Conservation (phyloP, 2,329 filamentous ascomycete species). For the Volutella citrinella region DNA sequence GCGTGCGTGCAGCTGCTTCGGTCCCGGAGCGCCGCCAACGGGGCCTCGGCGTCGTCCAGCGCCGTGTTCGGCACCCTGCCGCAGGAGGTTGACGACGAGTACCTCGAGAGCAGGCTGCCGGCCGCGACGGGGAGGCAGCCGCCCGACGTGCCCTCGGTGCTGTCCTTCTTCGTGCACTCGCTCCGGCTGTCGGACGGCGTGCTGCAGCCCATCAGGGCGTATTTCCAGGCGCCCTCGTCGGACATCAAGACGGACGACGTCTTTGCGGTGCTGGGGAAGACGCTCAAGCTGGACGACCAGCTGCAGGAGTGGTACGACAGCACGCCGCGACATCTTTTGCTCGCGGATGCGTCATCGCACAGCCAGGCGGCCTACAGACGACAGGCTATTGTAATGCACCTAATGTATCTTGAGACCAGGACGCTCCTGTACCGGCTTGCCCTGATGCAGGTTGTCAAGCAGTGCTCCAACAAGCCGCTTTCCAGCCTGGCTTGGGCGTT, state of each 20-base stretch:
- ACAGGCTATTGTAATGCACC: neutral
- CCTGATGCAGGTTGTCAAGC: constrained; percentile 19
- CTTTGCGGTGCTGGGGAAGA: constrained; percentile 11
- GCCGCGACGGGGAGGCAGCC: constrained; percentile 12
- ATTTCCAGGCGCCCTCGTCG: constrained; percentile 8
- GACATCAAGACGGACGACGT: constrained; percentile 5
- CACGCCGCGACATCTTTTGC: constrained; percentile 20
- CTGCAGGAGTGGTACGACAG: constrained; percentile 20
- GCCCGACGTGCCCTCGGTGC: constrained; percentile 15
- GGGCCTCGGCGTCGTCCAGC: neutral
- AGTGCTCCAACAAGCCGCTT: constrained; percentile 6
- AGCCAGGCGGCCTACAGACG: constrained; percentile 13
- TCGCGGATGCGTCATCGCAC: constrained; percentile 21
- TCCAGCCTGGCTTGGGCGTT: constrained; percentile 16
- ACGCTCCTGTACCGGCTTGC: constrained; percentile 17
- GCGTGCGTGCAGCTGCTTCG: constrained; percentile 19
- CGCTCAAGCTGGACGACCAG: constrained; percentile 17
- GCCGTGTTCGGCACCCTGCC: constrained; percentile 17
- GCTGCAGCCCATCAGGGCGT: constrained; percentile 17
- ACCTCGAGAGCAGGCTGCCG: constrained; percentile 13
- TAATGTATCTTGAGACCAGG: constrained; percentile 22
- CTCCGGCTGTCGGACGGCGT: constrained; percentile 19
- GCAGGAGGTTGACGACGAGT: constrained; percentile 22
- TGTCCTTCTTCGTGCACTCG: constrained; percentile 21
- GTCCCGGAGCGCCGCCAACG: constrained; percentile 1